Base-by-base conservation (phyloP, 495 filamentous ascomycete genomes). In the Aspergillus affinis region DNA sequence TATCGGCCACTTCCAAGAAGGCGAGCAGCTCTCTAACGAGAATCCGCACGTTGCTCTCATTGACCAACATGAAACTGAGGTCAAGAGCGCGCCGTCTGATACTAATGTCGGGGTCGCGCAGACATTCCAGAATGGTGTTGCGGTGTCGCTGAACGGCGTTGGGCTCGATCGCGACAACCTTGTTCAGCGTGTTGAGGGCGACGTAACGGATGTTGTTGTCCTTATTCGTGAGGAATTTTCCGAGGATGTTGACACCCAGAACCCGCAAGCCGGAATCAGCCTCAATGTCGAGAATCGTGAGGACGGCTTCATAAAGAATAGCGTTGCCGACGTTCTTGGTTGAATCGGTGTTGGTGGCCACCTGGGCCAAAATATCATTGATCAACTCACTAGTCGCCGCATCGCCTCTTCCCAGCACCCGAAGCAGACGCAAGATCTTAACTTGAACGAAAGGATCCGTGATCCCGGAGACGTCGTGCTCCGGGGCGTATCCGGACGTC, bases 121-220 rank as follows among this genome's bases (percentile, higher is more conserved):
- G 76, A 77, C 94, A 98, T 67, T 97, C 94, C 46, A 98, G 80
- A 64, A 98, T 97, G 8, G 94, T 98, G 72, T 97, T 98, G 55
- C 95, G 87, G 74, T 98, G 94, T 70, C 94, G 81, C 69, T 98
- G 95, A 5, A 98, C 94, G 2, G 94, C 95, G 68, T 97, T 98
- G 18, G 94, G 95, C 70, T 98, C 94, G 44, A 98, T 91, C 10
- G 95, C 93, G 48, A 98, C 93, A 54, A 98, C 94, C 76, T 98
- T 98, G 76, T 96, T 93, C 59, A 98, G 79, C 2, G 94, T 98
- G 73, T 98, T 98, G 26, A 98, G 75, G 23, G 94, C 94, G 51
- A 98, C 94, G 70, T 98, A 98, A 67, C 94, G 90, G 70, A 98
- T 98, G 68, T 98, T 98, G 79, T 98, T 98, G 76, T 98, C 94